A percentile compares a stretch with the other conserved stretches of the same genome.
phyloP scores from a whole-genome alignment of 108 stramenopile species.

The Aurantiochytrium sp. region DNA sequence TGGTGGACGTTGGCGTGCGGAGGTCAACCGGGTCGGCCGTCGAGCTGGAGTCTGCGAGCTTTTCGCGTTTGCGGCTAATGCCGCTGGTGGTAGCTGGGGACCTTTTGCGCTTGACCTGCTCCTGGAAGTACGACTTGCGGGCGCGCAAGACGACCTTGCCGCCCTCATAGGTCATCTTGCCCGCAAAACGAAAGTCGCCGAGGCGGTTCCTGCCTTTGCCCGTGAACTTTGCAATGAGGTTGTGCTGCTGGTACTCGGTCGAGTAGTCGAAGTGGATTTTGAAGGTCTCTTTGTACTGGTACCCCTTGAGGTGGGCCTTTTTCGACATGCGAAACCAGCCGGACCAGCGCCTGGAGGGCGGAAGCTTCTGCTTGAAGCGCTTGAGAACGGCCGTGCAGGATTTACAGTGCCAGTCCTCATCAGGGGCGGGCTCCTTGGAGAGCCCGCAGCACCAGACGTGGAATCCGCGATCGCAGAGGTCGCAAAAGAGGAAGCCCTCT shows the following conservation, averaged over 20 bases:
- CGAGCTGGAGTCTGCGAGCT: background rate
- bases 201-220: background rate
- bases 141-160: background rate
- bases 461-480: conserved; percentile 1
- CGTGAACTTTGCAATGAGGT: background rate
- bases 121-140: background rate
- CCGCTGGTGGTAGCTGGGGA: background rate
- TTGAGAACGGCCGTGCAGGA: background rate
- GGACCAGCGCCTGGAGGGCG: background rate
- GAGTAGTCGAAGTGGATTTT: background rate
- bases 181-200: background rate
- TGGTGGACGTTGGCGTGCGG: background rate
- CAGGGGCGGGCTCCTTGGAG: background rate
- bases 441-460: background rate
- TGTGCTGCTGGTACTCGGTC: background rate
- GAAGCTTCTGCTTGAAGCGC: background rate
- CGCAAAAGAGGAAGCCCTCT: conserved; percentile 27
- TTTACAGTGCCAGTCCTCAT: conserved; percentile 7
- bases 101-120: background rate
- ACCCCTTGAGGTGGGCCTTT: background rate
- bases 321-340: background rate
- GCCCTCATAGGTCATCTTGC: background rate
- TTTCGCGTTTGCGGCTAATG: background rate
- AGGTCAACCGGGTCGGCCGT: background rate
- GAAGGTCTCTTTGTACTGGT: background rate